phyloP scores from a whole-genome alignment of 768 basidiomycete genomes.

The Amanita pallidorosea region DNA sequence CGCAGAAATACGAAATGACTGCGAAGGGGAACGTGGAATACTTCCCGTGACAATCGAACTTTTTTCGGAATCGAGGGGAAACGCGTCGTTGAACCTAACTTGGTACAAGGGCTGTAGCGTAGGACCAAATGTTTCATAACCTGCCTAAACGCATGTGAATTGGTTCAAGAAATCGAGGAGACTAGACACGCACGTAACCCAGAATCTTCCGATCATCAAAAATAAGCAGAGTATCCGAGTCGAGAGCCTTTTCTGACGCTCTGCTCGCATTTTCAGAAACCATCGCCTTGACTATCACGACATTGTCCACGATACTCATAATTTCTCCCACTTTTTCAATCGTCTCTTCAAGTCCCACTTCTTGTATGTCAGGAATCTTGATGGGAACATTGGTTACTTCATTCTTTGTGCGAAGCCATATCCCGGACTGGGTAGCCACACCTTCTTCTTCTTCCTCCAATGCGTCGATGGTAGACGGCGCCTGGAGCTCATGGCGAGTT shows the following conservation, averaged over 20 bases:
- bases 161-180: not conserved
- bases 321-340: slow-evolving; percentile 75
- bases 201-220: slow-evolving; percentile 85
- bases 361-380: slow-evolving; percentile 48
- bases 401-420: slow-evolving; percentile 57
- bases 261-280: slow-evolving; percentile 30
- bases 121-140: slow-evolving; percentile 96
- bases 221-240: slow-evolving; percentile 84
- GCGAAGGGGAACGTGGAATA: slow-evolving; percentile 74
- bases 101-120: slow-evolving; percentile 86
- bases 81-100: slow-evolving; percentile 62
- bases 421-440: slow-evolving; percentile 25
- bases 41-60: slow-evolving; percentile 44
- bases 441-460: slow-evolving; percentile 49
- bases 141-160: slow-evolving; percentile 27
- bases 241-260: slow-evolving; percentile 57
- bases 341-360: slow-evolving; percentile 51
- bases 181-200: slow-evolving; percentile 59
- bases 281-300: slow-evolving; percentile 64
- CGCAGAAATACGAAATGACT: slow-evolving; percentile 80
- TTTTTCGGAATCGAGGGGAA: slow-evolving; percentile 50
- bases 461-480: slow-evolving; percentile 17
- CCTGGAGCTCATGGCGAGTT: slow-evolving; percentile 7
- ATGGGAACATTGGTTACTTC: slow-evolving; percentile 54
- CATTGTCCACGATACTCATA: slow-evolving; percentile 59